phyloP scores from a whole-genome alignment of 441 rosid genomes.

The Erysimum pusillum region DNA sequence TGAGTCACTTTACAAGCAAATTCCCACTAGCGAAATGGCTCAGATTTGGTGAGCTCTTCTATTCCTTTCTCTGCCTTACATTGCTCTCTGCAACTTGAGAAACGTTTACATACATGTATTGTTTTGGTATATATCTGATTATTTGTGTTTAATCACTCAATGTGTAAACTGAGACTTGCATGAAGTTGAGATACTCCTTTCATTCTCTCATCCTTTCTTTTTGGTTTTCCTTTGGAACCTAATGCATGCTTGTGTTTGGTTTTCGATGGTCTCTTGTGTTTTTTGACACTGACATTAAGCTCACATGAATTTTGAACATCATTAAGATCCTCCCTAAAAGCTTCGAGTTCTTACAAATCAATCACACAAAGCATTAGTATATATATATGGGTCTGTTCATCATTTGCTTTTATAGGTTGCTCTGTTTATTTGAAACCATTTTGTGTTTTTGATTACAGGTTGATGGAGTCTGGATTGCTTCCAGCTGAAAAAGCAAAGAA shows the following conservation, averaged over 20 bases:
- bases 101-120: neutral
- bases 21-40: slow-evolving; percentile 90
- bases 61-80: slow-evolving; percentile 2
- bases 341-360: slow-evolving; percentile 13
- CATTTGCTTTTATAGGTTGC: slow-evolving; percentile 11
- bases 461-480: slow-evolving; percentile 97
- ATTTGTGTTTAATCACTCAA: slow-evolving; percentile 12
- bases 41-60: slow-evolving; percentile 78
- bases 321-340: neutral
- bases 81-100: neutral
- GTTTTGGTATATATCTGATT: slow-evolving; percentile 13
- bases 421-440: slow-evolving; percentile 5
- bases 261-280: slow-evolving; percentile 13
- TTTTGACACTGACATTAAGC: slow-evolving; percentile 13
- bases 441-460: slow-evolving; percentile 56
- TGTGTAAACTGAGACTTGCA: neutral
- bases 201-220: neutral
- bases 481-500: slow-evolving; percentile 73
- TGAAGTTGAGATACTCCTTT: neutral
- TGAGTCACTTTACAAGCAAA: slow-evolving; percentile 79
- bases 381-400: slow-evolving; percentile 10
- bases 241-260: slow-evolving; percentile 8
- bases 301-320: slow-evolving; percentile 8
- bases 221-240: slow-evolving; percentile 3
- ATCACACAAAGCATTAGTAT: neutral